Conservation (phyloP, 495 filamentous ascomycete genomes). For the Aspergillus cristatus region DNA sequence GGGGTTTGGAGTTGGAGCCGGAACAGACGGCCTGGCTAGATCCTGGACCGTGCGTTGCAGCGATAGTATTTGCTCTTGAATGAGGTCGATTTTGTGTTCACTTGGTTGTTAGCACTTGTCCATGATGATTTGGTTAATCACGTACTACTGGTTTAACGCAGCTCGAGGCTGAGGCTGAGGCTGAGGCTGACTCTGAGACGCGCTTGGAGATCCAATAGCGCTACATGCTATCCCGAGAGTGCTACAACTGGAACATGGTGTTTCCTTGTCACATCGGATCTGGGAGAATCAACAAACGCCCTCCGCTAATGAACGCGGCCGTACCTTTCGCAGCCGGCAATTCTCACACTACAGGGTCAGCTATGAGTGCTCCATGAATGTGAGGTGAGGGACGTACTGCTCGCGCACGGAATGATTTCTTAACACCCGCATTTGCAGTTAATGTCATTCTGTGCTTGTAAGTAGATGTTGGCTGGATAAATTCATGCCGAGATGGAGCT, state of each 20-base stretch:
- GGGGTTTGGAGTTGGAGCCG: conserved; percentile 1
- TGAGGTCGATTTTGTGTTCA: conserved; percentile 12
- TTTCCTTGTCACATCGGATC: conserved; percentile 19
- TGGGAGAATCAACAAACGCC: neutral
- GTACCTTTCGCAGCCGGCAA: conserved; percentile 20
- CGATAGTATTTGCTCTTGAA: conserved; percentile 14
- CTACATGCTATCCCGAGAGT: conserved; percentile 13
- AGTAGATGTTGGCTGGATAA: too few relatives aligned
- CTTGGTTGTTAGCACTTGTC: conserved; percentile 1
- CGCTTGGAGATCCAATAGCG: conserved; percentile 3
- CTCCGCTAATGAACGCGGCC: neutral
- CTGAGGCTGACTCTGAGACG: neutral
- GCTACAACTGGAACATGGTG: conserved; percentile 16
- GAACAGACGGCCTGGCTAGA: conserved; percentile 1
- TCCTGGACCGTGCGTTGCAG: conserved; percentile 12
- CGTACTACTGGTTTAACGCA: conserved; percentile 11
- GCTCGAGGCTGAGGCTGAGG: neutral
- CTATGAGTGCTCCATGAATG: neutral
- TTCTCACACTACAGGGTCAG: conserved; percentile 15
- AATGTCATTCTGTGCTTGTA: conserved; percentile 4
- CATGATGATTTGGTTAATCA: neutral
- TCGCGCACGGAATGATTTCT: conserved; percentile 13
- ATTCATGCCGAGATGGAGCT: too few relatives aligned
- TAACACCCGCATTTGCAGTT: neutral
- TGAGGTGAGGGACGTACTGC: conserved; percentile 10